Evolutionary conservation across 176 grass and related monocot species (phyloP).

Genomic region (Miscanthus lutarioriparius): DNA sequence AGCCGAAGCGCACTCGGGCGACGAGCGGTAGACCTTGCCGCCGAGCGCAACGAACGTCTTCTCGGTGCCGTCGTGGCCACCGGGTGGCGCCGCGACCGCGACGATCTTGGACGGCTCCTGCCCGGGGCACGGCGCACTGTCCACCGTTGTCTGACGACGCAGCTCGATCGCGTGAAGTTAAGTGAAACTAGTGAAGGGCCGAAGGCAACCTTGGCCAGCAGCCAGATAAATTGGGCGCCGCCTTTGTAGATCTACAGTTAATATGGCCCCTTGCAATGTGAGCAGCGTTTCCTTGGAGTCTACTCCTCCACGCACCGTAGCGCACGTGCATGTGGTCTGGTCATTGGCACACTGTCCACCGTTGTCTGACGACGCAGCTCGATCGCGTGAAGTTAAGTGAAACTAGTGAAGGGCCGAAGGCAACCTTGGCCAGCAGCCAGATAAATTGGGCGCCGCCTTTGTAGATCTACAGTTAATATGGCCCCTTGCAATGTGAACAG

Average conservation of each 20-base stretch:
- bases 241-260: slow-evolving; percentile 36
- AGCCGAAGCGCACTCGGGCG: slow-evolving; percentile 51
- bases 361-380: too few species aligned
- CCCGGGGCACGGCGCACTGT: slow-evolving; percentile 41
- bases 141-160: neutral
- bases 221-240: slow-evolving; percentile 42
- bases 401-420: too few species aligned
- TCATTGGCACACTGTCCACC: too few species aligned
- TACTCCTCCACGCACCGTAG: too few species aligned
- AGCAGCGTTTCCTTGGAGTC: too few species aligned
- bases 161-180: neutral
- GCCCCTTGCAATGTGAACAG: neutral
- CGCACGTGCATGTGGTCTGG: too few species aligned
- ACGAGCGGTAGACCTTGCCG: slow-evolving; percentile 42
- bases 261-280: too few species aligned
- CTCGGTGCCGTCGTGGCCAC: slow-evolving; percentile 5
- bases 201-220: neutral
- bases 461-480: slow-evolving; percentile 29
- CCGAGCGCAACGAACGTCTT: slow-evolving; percentile 37
- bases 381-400: too few species aligned
- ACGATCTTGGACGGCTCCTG: slow-evolving; percentile 50
- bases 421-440: too few species aligned
- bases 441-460: slow-evolving; percentile 36
- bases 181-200: slow-evolving; percentile 25
- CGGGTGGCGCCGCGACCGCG: slow-evolving; percentile 22